Evolutionary conservation across 352 stramenopile species (phyloP), one percentile per base, ranked within the genome.

Genomic region (Pythium brassicae): DNA sequence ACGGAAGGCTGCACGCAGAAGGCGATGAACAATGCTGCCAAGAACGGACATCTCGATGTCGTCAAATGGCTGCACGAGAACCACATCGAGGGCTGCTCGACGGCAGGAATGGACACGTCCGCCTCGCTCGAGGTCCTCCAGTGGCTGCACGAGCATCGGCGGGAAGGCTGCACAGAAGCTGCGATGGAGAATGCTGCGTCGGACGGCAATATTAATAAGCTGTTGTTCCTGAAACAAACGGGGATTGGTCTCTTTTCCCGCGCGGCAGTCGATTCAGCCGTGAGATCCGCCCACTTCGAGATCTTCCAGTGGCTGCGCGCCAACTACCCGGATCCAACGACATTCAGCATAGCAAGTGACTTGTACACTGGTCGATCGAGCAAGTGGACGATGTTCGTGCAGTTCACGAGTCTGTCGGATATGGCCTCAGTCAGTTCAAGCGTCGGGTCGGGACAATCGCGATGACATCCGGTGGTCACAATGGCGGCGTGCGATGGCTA

Each of bases 81-180:
- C 27, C 34, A 29, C 6, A 20, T 3, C 10, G 49, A 54, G 11
- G 32, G 32, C 4, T 54, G 49, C 12, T 32, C 49, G 6, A 42
- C 8, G 6, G 17, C 8, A 5, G 48, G 19, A 17, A 53, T 44
- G 48, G 22, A 32, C 19, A 20, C 3, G 0, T 29, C 48, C 6
- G 48, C 19, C 12, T 4, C 19, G 14, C 17, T 4, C 19, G 32
- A 53, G 7, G 3, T 45, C 9, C 29, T 54, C 3, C 27, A 23
- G n/a, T 54, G 49, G 32, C 32, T 54, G 7, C 11, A 46, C n/a
- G 32, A 54, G 34, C 45, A 54, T 45, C 34, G 49, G 11, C 10
- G 7, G 7, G 49, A 54, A 10, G 32, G 32, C 11, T 45, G 49
- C 12, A 45, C 32, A 3, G 37, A 9, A 6, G 4, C 8, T 7